These are phyloP conservation scores for Tothia fuscella DNA, from an alignment of 2,329 filamentous ascomycete genomes.

Conservation along the genomic window DNA sequence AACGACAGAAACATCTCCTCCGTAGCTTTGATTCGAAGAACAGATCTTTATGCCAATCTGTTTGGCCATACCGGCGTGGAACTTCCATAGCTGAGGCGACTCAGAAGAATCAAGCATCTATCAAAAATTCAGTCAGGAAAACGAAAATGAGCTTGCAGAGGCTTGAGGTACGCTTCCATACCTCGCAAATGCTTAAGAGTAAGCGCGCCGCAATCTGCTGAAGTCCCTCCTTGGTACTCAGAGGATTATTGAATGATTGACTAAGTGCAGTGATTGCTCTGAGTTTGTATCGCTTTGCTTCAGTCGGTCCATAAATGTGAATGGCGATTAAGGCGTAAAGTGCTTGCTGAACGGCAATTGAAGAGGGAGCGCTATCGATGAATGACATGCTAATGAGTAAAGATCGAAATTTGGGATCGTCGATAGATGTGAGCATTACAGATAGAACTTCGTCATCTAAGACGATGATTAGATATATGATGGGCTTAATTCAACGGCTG, in stretches of 20 bases:
- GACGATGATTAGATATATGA: not conserved
- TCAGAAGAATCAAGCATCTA: slow-evolving; percentile 5
- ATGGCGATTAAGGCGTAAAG: slow-evolving; percentile 13
- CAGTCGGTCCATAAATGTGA: slow-evolving; percentile 9
- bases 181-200: slow-evolving; percentile 14
- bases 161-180: slow-evolving; percentile 8
- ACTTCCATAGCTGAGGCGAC: slow-evolving; percentile 14
- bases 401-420: slow-evolving; percentile 9
- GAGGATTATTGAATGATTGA: slow-evolving; percentile 6
- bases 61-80: slow-evolving; percentile 13
- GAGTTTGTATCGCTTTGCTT: slow-evolving; percentile 11
- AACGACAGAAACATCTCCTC: slow-evolving; percentile 12
- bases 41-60: slow-evolving; percentile 9
- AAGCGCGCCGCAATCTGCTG: slow-evolving; percentile 13
- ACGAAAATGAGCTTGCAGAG: not conserved
- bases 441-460: slow-evolving; percentile 11
- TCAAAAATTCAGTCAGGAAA: not conserved
- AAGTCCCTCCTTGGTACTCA: slow-evolving; percentile 10
- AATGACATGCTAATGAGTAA: slow-evolving; percentile 13
- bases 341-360: slow-evolving; percentile 12
- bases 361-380: slow-evolving; percentile 9
- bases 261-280: slow-evolving; percentile 11
- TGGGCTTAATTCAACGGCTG: not conserved
- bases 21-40: not conserved
- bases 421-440: slow-evolving; percentile 9